Evolutionary conservation across 371 early-diverging fungal species (phyloP), one percentile per base, ranked within the genome.

Genomic region (Conidiobolus incongruus): DNA sequence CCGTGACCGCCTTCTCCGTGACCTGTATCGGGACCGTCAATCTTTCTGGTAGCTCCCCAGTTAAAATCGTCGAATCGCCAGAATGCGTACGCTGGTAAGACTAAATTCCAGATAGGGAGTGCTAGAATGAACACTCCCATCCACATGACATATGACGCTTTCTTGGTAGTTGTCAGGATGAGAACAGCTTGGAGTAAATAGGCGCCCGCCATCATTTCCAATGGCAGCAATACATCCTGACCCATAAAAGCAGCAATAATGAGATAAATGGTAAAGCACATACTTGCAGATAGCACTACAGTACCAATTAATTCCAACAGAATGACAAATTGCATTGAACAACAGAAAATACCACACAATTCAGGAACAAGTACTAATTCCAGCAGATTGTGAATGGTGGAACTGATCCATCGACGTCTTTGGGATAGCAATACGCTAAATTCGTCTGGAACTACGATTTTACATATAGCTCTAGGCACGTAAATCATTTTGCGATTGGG

Each of bases 11-110:
- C 51, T 37, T 24, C 42, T 17, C 68, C 65, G 35, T 58, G 53
- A 12, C 49, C 56, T 16, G 40, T 44, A 49, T 55, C 49, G 56
- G 69, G 82, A 17, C 85, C 85, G 1, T 75, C 72, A 1, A 87
- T 76, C 35, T 79, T 75, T 37, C 97, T 68, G 0, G 98, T 99
- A 52, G 90, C 79, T 2, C 98, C 99, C 98, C 96, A 98, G 0
- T 81, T 77, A 54, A 98, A 94, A 49, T 98, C 95, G 53, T 98
- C 98, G 64, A 96, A 93, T 57, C 90, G 88, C 98, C 98, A 96
- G 63, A 81, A 98, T 20, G 95, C 79, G 58, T 98, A 98, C 2
- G 81, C 54, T 0, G 98, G 98, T 33, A 98, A 72, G n/a, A 87
- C 67, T 52, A 88, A 79, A 56, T 87, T 87, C 83, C 94, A 98